Conservation (phyloP, 371 early-diverging fungal genomes). For the Haplosporangium sp. region DNA sequence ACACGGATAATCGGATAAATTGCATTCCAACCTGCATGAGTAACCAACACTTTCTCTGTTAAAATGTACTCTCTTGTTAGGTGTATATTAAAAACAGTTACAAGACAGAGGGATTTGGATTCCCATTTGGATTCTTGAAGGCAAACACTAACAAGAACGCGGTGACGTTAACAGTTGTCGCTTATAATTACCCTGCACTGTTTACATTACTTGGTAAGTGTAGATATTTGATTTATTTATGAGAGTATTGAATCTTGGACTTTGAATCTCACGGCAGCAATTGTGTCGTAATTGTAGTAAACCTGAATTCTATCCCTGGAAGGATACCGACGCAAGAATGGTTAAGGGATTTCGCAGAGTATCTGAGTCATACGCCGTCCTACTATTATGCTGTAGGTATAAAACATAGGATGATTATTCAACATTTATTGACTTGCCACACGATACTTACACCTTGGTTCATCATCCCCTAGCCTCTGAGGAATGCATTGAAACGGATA, state of each 20-base stretch:
- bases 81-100: slow-evolving; percentile 71
- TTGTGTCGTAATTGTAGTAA: neutral
- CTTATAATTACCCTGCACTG: slow-evolving; percentile 77
- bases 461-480: slow-evolving; percentile 44
- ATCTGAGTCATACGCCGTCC: slow-evolving; percentile 66
- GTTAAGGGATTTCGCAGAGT: slow-evolving; percentile 67
- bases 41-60: neutral
- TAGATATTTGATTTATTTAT: neutral
- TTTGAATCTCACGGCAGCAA: neutral
- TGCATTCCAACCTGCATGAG: neutral
- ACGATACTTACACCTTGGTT: neutral
- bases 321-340: slow-evolving; percentile 57
- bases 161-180: slow-evolving; percentile 75
- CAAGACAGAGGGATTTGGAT: slow-evolving; percentile 65
- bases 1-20: neutral
- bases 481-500: slow-evolving; percentile 55
- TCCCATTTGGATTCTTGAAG: slow-evolving; percentile 77
- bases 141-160: slow-evolving; percentile 67
- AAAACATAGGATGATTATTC: no score
- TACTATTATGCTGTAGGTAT: slow-evolving; percentile 62
- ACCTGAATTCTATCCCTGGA: slow-evolving; percentile 33
- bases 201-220: slow-evolving; percentile 67
- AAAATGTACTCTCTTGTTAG: slow-evolving; percentile 12
- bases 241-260: neutral
- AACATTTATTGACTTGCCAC: neutral